phyloP scores from a whole-genome alignment of 1,139 yeast genomes.

The Yamadazyma trypodendri region DNA sequence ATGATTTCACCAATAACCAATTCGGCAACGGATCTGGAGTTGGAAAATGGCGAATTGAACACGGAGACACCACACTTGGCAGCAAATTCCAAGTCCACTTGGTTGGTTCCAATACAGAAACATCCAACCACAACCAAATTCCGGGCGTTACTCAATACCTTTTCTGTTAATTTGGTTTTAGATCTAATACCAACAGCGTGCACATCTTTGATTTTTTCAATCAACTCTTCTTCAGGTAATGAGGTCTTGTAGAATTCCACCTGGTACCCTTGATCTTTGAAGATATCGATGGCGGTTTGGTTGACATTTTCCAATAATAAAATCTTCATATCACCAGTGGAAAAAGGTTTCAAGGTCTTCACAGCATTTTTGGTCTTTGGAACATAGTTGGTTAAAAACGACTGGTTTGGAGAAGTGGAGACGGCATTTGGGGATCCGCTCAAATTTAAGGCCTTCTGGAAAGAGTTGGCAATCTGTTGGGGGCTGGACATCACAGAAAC shows the following conservation, averaged over 20 bases:
- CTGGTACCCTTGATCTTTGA: slow-evolving; percentile 90
- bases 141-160: slow-evolving; percentile 78
- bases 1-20: slow-evolving; percentile 94
- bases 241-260: slow-evolving; percentile 92
- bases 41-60: slow-evolving; percentile 97
- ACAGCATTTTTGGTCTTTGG: slow-evolving; percentile 46
- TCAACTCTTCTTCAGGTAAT: slow-evolving; percentile 87
- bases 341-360: slow-evolving; percentile 82
- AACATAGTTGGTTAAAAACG: slow-evolving; percentile 46
- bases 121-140: slow-evolving; percentile 92
- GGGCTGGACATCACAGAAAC: slow-evolving; percentile 55
- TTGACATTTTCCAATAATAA: slow-evolving; percentile 90
- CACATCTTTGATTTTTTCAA: slow-evolving; percentile 88
- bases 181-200: slow-evolving; percentile 99
- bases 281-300: slow-evolving; percentile 83
- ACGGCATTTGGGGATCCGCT: slow-evolving; percentile 65
- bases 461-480: slow-evolving; percentile 62
- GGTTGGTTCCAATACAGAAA: slow-evolving; percentile 99
- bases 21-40: slow-evolving; percentile 98
- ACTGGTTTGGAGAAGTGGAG: slow-evolving; percentile 68
- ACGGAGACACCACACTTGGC: slow-evolving; percentile 94
- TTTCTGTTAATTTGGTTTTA: slow-evolving; percentile 83
- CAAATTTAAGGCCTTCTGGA: slow-evolving; percentile 54
- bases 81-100: slow-evolving; percentile 89
- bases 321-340: slow-evolving; percentile 90